phyloP scores from a whole-genome alignment of 768 basidiomycete genomes.

The Leucocoprinus leucothites region DNA sequence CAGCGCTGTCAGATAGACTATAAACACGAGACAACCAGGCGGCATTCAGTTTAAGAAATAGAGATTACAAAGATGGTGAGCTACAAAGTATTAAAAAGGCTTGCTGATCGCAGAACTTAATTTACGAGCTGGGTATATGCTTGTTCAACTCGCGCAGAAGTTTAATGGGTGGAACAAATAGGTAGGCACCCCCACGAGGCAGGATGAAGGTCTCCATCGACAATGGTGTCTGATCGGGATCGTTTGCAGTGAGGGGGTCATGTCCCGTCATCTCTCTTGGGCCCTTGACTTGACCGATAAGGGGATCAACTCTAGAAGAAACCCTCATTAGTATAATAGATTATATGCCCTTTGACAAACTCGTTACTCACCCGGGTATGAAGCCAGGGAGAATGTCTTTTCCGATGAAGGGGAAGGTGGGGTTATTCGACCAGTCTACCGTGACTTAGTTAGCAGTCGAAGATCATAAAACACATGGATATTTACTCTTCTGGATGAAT shows the following conservation, averaged over 20 bases:
- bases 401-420: constrained; percentile 28
- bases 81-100: too few species aligned
- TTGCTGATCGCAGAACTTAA: too few species aligned
- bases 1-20: background rate
- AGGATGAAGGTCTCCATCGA: constrained; percentile 36
- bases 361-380: constrained; percentile 21
- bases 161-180: constrained; percentile 48
- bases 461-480: background rate
- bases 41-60: too few species aligned
- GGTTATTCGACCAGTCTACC: constrained; percentile 38
- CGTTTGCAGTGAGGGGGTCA: constrained; percentile 26
- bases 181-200: constrained; percentile 51
- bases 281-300: constrained; percentile 34
- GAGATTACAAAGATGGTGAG: too few species aligned
- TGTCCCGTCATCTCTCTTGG: constrained; percentile 23
- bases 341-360: background rate
- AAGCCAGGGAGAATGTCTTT: background rate
- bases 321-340: constrained; percentile 21
- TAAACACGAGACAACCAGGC: too few species aligned
- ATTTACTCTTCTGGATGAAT: constrained; percentile 38
- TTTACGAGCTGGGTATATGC: background rate
- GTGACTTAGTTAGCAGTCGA: background rate
- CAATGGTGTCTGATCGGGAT: constrained; percentile 22
- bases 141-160: constrained; percentile 32
- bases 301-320: constrained; percentile 42